Evolutionary conservation across 2,329 filamentous ascomycete genomes (phyloP), one percentile per base, ranked within the genome.

Genomic region (Claviceps sp.): DNA sequence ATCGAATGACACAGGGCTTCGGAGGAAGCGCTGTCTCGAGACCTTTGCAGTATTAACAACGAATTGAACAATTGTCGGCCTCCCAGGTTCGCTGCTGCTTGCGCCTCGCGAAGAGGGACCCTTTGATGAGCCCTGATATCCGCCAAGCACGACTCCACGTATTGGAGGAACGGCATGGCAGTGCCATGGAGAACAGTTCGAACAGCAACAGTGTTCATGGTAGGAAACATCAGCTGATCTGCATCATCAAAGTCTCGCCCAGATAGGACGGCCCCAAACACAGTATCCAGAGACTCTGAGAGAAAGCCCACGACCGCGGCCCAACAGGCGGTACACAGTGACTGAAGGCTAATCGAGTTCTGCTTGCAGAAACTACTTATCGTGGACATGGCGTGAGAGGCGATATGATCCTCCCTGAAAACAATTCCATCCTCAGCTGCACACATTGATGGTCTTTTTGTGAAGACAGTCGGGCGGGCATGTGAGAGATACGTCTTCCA

Each of bases 131-230:
- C 76, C n/a, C 80, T 71, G 34, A 88, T 77, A 23, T 76, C 75
- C 1, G 75, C 72, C 65, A 86, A 78, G 54, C 78, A 83, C 2
- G 82, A 77, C 61, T 95, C 88, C 56, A 89, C 74, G 60, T 90
- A 86, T 13, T 71, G 73, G 29, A 95, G 67, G 67, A 94, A 82
- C 0, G 82, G 75, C 0, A 64, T 56, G 0, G 77, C 68, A 0
- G 75, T 80, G 1, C 87, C 87, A 58, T 93, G 85, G 2, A 95
- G 64, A 2, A 90, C 74, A 1, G 77, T 77, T 11, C 89, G 77
- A 7, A 95, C 73, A 0, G 85, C 79, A 0, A 95, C 82, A 0
- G 90, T 95, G 61, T 95, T 96, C 86, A 96, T 95, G 0, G 86
- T 88, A 0, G 90, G 91, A 60, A 95, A 96, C 61, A 90, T 74